Conservation (phyloP, 1,284 basidiomycete species). For the Ceratobasidium sp. region DNA sequence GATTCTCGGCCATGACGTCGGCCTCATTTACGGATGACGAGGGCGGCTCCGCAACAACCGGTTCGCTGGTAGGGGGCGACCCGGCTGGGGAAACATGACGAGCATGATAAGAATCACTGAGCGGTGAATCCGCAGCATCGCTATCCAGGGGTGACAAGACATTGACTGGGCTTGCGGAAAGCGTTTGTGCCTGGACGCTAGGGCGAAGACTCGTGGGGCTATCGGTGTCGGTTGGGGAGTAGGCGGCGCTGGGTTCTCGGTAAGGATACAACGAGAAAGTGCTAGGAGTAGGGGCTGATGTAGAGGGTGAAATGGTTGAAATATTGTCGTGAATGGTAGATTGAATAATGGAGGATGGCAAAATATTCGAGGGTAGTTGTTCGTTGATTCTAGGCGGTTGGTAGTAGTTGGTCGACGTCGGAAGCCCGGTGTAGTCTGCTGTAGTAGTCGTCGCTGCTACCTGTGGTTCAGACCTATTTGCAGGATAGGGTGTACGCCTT, state of each 20-base stretch:
- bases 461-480: background rate
- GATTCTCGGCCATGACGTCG: background rate
- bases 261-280: conserved; percentile 9
- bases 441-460: background rate
- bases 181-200: background rate
- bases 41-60: background rate
- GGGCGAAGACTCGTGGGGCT: conserved; percentile 29
- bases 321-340: background rate
- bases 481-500: background rate
- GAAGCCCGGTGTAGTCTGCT: background rate
- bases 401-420: conserved; percentile 1
- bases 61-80: conserved; percentile 7
- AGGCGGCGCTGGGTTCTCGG: conserved; percentile 8
- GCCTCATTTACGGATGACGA: conserved; percentile 8
- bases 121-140: conserved; percentile 40
- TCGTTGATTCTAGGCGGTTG: background rate
- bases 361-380: background rate
- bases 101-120: conserved; percentile 26
- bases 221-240: conserved; percentile 30
- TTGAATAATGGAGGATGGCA: background rate
- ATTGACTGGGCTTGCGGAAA: conserved; percentile 31
- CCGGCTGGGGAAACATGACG: conserved; percentile 22
- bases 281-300: background rate
- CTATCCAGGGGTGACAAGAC: conserved; percentile 25
- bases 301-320: conserved; percentile 11